phyloP scores from a whole-genome alignment of 495 filamentous ascomycete genomes.

The Alectoria sarmentosa region DNA sequence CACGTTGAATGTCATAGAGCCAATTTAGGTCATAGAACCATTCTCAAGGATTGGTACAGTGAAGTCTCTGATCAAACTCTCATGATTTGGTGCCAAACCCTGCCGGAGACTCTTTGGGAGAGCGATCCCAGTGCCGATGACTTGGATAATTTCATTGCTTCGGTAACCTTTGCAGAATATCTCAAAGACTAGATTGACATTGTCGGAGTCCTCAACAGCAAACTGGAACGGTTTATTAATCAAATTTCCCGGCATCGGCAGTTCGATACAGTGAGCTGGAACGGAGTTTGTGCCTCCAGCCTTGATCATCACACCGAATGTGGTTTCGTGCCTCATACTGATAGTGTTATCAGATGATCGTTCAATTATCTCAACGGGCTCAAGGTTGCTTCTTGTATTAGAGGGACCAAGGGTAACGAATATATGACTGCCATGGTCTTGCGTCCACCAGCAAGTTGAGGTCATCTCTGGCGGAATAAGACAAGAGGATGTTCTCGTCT shows the following conservation, averaged over 20 bases:
- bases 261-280: not conserved
- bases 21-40: slow-evolving; percentile 27
- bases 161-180: not conserved
- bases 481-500: not conserved
- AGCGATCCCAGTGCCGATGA: slow-evolving; percentile 24
- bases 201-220: slow-evolving; percentile 7
- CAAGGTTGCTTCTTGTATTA: slow-evolving; percentile 14
- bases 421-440: not conserved
- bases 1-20: slow-evolving; percentile 30
- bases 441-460: not conserved
- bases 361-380: not conserved
- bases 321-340: not conserved
- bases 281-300: not conserved
- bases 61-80: slow-evolving; percentile 30
- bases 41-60: slow-evolving; percentile 30
- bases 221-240: slow-evolving; percentile 15
- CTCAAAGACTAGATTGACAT: slow-evolving; percentile 9
- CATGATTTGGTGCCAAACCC: slow-evolving; percentile 25
- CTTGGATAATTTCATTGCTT: not conserved
- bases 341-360: not conserved
- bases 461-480: not conserved
- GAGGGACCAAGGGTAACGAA: slow-evolving; percentile 14
- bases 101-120: slow-evolving; percentile 20
- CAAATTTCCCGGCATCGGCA: not conserved
- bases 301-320: slow-evolving; percentile 2